A percentile compares a stretch with the other conserved stretches of the same genome.
phyloP scores from a whole-genome alignment of 192 early-diverging fungal genomes.

The Podochytrium sp. region DNA sequence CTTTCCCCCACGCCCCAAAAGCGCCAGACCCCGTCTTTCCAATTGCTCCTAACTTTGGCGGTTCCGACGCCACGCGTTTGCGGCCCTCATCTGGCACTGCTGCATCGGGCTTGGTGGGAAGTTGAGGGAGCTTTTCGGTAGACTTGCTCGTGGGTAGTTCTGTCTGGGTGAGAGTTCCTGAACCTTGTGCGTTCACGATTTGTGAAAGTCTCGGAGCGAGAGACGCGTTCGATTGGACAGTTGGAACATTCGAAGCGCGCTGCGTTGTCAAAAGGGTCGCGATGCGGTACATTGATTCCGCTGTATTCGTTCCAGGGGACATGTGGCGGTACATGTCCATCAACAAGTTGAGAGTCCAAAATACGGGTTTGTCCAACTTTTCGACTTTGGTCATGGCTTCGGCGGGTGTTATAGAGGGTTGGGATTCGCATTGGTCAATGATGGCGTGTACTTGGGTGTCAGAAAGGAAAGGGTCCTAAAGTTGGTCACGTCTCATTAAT shows the following conservation, averaged over 20 bases:
- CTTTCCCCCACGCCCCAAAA: background rate
- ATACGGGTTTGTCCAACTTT: constrained; percentile 26
- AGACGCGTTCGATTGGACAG: background rate
- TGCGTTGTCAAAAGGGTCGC: constrained; percentile 1
- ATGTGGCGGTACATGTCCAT: constrained; percentile 36
- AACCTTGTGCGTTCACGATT: background rate
- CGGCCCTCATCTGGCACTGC: no score
- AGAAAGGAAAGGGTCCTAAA: background rate
- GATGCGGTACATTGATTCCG: background rate
- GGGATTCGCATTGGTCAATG: background rate
- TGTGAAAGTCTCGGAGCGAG: background rate
- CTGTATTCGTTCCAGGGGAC: background rate
- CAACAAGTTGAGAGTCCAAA: constrained; percentile 43
- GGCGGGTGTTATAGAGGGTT: background rate
- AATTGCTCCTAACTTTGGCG: background rate
- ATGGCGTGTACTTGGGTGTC: background rate
- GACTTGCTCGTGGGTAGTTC: background rate
- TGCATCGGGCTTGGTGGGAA: background rate
- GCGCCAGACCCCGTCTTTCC: background rate
- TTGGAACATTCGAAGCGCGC: background rate
- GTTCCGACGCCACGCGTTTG: background rate
- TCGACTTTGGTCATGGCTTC: constrained; percentile 2
- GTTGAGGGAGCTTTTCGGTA: background rate
- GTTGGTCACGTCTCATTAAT: background rate
- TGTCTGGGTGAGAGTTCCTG: background rate